phyloP scores from a whole-genome alignment of 2,329 filamentous ascomycete species.

The Stachybotrys chartarum region DNA sequence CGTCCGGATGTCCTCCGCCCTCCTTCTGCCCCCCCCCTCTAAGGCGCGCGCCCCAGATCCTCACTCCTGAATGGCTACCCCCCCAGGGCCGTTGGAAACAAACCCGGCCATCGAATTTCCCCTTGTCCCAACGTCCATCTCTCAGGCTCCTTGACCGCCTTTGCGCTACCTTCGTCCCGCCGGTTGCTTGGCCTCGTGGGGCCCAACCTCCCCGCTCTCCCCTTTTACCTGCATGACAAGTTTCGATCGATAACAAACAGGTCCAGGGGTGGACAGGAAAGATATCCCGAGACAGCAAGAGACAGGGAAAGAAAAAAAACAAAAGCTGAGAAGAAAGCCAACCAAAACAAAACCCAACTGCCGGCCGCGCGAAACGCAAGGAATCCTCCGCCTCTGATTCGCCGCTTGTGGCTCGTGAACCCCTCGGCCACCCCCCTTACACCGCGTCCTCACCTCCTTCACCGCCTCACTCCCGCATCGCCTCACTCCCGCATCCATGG shows the following conservation, averaged over 20 bases:
- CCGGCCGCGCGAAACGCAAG: neutral
- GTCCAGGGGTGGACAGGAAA: neutral
- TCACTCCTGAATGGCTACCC: too few relatives aligned
- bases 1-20: too few relatives aligned
- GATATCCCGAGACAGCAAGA: neutral
- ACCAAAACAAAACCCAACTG: neutral
- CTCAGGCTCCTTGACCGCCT: too few relatives aligned
- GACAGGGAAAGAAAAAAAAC: neutral
- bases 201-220: neutral
- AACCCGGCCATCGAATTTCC: too few relatives aligned
- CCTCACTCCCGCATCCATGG: neutral
- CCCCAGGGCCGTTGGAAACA: too few relatives aligned
- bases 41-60: too few relatives aligned
- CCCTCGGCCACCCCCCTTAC: neutral
- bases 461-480: neutral
- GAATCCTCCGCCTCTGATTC: neutral
- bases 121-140: too few relatives aligned
- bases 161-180: too few relatives aligned
- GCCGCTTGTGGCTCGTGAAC: too few relatives aligned
- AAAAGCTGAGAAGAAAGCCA: neutral
- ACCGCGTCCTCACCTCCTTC: slow-evolving; percentile 4
- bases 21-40: too few relatives aligned
- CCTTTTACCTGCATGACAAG: neutral
- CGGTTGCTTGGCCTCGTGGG: too few relatives aligned
- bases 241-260: neutral